A percentile compares a stretch with the other conserved stretches of the same genome.
Evolutionary conservation across 495 filamentous ascomycete species (phyloP).

Genomic region (Beverwykella pulmonaria): DNA sequence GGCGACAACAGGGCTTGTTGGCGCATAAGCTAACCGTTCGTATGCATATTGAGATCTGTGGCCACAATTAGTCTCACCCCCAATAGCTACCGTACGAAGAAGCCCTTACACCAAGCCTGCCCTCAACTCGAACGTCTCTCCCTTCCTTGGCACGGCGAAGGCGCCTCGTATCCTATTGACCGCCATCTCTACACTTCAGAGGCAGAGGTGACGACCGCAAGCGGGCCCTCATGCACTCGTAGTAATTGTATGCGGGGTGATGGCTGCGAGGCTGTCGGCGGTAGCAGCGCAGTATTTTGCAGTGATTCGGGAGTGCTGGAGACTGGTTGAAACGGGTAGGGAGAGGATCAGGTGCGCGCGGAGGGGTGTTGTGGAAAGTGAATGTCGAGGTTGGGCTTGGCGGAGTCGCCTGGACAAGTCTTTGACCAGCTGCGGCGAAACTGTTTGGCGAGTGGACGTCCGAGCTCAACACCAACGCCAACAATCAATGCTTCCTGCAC

Average conservation of each 20-base stretch:
- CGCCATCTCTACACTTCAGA: slow-evolving; percentile 63
- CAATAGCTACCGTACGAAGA: background rate
- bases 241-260: slow-evolving; percentile 10
- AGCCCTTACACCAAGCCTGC: slow-evolving; percentile 78
- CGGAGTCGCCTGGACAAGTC: slow-evolving; percentile 1
- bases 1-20: background rate
- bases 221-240: slow-evolving; percentile 50
- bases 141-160: slow-evolving; percentile 89
- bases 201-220: slow-evolving; percentile 52
- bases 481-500: background rate
- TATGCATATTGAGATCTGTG: slow-evolving; percentile 92
- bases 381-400: slow-evolving; percentile 7
- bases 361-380: background rate
- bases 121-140: slow-evolving; percentile 97
- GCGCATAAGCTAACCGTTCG: slow-evolving; percentile 64
- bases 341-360: background rate
- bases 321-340: background rate
- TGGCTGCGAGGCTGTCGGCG: background rate
- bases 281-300: slow-evolving; percentile 8
- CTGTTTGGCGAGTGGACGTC: background rate
- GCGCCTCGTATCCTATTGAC: slow-evolving; percentile 95
- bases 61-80: slow-evolving; percentile 29
- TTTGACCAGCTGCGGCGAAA: background rate
- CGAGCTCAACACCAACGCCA: background rate
- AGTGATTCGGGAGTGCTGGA: background rate